Evolutionary conservation across 2,329 filamentous ascomycete genomes (phyloP).

Genomic region (Sclerotiophoma versabilis): DNA sequence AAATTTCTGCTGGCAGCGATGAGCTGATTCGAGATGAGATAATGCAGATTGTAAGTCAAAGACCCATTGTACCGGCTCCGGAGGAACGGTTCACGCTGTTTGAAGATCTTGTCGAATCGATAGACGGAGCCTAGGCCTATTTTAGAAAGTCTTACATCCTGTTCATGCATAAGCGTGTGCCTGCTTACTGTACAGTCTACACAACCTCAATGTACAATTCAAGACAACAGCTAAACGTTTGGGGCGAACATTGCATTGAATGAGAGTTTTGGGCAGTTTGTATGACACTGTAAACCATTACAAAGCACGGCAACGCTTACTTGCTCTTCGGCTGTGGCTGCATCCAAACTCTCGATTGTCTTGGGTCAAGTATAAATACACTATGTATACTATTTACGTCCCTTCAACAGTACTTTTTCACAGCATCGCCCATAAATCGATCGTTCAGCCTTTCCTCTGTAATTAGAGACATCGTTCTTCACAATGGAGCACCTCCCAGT

Average conservation of each 20-base stretch:
- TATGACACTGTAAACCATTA: too few relatives aligned
- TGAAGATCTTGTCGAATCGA: background rate
- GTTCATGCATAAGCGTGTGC: conserved; percentile 3
- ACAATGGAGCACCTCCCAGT: conserved; percentile 25
- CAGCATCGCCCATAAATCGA: too few relatives aligned
- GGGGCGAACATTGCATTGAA: too few relatives aligned
- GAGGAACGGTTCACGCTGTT: background rate
- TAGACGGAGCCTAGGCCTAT: background rate
- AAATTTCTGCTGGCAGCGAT: conserved; percentile 33
- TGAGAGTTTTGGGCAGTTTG: background rate
- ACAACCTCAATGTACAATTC: background rate
- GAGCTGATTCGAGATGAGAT: conserved; percentile 35
- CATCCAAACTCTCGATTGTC: too few relatives aligned
- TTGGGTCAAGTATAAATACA: too few relatives aligned
- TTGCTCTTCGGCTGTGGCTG: too few relatives aligned
- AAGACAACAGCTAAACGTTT: background rate
- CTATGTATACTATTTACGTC: too few relatives aligned
- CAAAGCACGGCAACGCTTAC: too few relatives aligned
- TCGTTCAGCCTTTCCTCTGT: background rate
- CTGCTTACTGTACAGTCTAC: background rate
- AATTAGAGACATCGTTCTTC: background rate
- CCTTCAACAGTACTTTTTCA: background rate
- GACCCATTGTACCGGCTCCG: background rate
- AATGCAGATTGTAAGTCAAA: conserved; percentile 29
- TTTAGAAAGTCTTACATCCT: background rate